Conservation (phyloP, 371 early-diverging fungal species). For the Rhizopus delemar region DNA sequence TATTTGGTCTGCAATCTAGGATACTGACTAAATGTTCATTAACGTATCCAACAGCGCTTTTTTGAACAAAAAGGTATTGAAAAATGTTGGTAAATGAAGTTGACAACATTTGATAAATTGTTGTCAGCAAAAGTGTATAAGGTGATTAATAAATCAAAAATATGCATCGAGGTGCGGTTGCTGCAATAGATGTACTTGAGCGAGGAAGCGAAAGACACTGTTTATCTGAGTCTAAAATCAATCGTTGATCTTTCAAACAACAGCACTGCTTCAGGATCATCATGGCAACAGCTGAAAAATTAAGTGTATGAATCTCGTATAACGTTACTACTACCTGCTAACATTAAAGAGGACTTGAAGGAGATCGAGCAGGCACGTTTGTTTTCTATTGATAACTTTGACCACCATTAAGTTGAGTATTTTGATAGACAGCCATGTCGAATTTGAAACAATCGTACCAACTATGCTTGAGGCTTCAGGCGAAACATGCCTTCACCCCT, state of each 20-base stretch:
- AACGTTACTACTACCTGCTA: constrained; percentile 1
- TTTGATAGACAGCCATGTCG: background rate
- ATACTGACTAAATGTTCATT: too few species aligned
- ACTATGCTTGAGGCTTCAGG: background rate
- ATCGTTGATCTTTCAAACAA: constrained; percentile 5
- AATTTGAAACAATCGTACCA: constrained; percentile 3
- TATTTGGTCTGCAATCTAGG: too few species aligned
- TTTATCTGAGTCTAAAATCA: constrained; percentile 3
- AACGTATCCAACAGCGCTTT: too few species aligned
- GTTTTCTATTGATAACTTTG: background rate
- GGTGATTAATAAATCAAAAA: too few species aligned
- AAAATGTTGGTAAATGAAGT: too few species aligned
- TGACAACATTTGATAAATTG: too few species aligned
- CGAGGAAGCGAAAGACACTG: constrained; percentile 1
- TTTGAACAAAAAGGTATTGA: too few species aligned
- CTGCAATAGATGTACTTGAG: background rate
- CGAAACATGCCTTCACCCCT: constrained; percentile 6
- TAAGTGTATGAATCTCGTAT: background rate
- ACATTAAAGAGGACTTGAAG: constrained; percentile 1
- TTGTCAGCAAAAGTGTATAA: too few species aligned
- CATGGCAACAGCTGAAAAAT: constrained; percentile 7
- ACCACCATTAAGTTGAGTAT: constrained; percentile 5
- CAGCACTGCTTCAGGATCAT: background rate
- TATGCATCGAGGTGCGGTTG: too few species aligned
- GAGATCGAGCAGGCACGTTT: constrained; percentile 3